phyloP scores from a whole-genome alignment of 2,329 filamentous ascomycete species.

The Cytospora mali region DNA sequence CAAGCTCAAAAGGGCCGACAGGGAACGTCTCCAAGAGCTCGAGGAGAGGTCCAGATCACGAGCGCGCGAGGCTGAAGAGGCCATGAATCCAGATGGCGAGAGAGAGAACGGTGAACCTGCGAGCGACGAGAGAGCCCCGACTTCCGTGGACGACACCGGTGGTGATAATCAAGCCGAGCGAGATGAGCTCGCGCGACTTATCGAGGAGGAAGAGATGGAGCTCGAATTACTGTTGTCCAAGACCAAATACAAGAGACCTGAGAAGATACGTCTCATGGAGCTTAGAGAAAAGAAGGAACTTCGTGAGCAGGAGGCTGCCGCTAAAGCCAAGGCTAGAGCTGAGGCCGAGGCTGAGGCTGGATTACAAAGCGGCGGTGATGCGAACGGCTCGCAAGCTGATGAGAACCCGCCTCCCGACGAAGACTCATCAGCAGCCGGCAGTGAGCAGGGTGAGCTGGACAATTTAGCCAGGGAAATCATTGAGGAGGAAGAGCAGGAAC shows the following conservation, averaged over 20 bases:
- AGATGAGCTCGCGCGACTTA: constrained; percentile 16
- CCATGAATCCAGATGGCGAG: neutral
- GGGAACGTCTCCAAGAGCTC: constrained; percentile 17
- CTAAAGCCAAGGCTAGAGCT: constrained; percentile 11
- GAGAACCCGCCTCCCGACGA: neutral
- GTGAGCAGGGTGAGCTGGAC: constrained; percentile 4
- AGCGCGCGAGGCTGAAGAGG: neutral
- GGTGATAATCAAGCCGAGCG: constrained; percentile 18
- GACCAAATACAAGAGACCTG: constrained; percentile 18
- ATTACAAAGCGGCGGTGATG: neutral
- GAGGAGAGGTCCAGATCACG: constrained; percentile 3
- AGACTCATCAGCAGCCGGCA: constrained; percentile 4
- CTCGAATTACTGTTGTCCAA: constrained; percentile 22
- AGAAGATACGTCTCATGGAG: constrained; percentile 22
- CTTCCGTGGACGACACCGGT: constrained; percentile 9
- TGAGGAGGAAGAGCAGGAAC: constrained; percentile 25
- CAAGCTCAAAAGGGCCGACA: constrained; percentile 12
- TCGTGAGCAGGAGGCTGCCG: constrained; percentile 22
- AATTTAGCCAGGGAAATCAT: constrained; percentile 16
- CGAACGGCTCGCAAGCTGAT: neutral
- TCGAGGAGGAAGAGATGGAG: constrained; percentile 24
- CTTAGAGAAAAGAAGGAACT: constrained; percentile 21
- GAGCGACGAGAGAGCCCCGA: constrained; percentile 19
- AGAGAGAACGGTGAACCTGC: constrained; percentile 26
- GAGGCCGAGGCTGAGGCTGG: constrained; percentile 10